phyloP scores from a whole-genome alignment of 345 rosid species.

The Angophora floribunda region DNA sequence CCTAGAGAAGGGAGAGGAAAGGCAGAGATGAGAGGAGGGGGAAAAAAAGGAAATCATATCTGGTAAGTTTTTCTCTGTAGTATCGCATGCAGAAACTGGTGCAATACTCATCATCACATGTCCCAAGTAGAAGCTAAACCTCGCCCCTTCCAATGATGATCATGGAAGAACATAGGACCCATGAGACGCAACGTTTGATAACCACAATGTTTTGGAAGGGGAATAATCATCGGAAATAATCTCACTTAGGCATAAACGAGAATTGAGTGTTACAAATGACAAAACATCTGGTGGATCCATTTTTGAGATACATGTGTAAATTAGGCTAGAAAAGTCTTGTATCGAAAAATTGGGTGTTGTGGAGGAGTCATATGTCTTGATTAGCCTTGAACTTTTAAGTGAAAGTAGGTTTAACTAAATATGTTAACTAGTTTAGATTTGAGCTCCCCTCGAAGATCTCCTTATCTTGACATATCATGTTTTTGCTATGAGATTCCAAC shows the following conservation, averaged over 20 bases:
- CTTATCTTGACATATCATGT: too few species aligned
- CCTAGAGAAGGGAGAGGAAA: background rate
- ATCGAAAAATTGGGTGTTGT: too few species aligned
- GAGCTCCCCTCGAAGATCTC: background rate
- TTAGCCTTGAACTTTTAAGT: background rate
- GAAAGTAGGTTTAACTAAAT: too few species aligned
- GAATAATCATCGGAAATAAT: background rate
- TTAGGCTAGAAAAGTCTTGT: background rate
- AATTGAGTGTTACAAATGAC: background rate
- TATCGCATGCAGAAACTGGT: background rate
- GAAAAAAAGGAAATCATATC: background rate
- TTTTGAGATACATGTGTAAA: background rate
- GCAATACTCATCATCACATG: background rate
- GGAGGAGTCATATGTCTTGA: background rate
- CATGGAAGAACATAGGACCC: background rate
- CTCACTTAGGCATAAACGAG: background rate
- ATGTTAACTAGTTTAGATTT: too few species aligned
- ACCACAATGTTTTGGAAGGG: background rate
- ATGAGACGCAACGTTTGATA: background rate
- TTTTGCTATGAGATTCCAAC: background rate
- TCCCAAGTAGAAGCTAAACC: background rate
- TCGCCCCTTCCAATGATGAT: background rate
- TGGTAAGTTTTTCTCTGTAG: background rate
- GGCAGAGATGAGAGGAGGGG: background rate
- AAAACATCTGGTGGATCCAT: background rate